phyloP scores from a whole-genome alignment of 345 rosid genomes.

The Hypericum perforatum region DNA sequence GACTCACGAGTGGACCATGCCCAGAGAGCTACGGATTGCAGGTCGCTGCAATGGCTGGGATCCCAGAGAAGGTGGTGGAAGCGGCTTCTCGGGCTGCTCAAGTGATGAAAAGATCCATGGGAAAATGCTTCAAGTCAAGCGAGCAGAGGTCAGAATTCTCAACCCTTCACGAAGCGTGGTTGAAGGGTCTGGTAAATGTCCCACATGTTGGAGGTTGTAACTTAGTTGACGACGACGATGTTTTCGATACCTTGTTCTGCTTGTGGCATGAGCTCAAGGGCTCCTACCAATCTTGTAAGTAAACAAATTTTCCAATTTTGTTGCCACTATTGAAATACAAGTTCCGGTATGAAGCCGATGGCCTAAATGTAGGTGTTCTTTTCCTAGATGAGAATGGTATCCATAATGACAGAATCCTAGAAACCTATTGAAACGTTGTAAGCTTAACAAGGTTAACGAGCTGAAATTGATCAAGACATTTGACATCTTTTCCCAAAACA shows the following conservation, averaged over 20 bases:
- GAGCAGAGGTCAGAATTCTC: conserved; percentile 78
- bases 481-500: too few relatives aligned
- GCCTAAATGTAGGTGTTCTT: too few relatives aligned
- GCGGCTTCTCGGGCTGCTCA: conserved; percentile 50
- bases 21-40: conserved; percentile 88
- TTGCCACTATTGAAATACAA: background rate
- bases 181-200: conserved; percentile 40
- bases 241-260: conserved; percentile 54
- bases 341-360: too few relatives aligned
- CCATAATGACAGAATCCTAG: too few relatives aligned
- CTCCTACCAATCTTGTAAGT: background rate
- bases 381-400: too few relatives aligned
- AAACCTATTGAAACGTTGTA: too few relatives aligned
- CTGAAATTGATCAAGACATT: too few relatives aligned
- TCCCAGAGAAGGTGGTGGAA: conserved; percentile 63
- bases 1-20: conserved; percentile 72
- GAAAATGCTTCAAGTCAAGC: conserved; percentile 62
- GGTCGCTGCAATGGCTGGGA: conserved; percentile 87
- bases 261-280: conserved; percentile 70
- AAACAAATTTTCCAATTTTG: background rate
- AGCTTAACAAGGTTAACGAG: too few relatives aligned
- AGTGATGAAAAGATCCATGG: conserved; percentile 54
- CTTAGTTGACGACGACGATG: conserved; percentile 34
- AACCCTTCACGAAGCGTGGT: conserved; percentile 86
- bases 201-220: conserved; percentile 16